phyloP scores from a whole-genome alignment of 2,329 filamentous ascomycete genomes.

The Periconia digitata region DNA sequence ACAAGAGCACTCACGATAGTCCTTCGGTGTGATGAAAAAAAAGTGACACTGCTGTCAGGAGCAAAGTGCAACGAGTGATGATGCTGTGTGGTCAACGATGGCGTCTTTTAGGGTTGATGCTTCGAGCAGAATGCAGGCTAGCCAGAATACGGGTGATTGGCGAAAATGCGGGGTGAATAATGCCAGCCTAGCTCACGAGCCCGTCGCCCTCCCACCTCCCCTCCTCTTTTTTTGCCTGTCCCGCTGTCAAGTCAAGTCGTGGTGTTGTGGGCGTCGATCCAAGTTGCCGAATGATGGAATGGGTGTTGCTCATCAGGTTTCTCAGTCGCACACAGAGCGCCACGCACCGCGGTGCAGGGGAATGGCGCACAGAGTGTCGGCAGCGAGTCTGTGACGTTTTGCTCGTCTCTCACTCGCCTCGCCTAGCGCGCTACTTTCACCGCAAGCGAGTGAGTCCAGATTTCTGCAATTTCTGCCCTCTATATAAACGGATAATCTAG shows the following conservation, averaged over 20 bases:
- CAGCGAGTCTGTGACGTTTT: no score
- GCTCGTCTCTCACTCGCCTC: neutral
- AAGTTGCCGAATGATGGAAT: no score
- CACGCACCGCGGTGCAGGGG: no score
- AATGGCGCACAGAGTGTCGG: no score
- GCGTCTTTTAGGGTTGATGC: neutral
- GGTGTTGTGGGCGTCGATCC: no score
- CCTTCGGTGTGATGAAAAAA: neutral
- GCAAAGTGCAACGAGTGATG: no score
- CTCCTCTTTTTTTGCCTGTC: neutral
- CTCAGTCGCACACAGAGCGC: no score
- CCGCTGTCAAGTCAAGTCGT: no score
- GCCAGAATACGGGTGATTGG: neutral
- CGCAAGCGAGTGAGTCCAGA: no score
- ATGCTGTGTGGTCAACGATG: neutral
- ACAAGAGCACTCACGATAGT: no score
- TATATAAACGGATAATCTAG: constrained; percentile 23
- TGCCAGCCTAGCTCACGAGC: neutral
- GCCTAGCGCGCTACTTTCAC: neutral
- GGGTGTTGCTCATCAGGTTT: no score
- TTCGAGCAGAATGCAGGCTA: neutral
- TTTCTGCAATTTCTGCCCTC: neutral
- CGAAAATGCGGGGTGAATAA: neutral
- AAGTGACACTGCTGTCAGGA: neutral
- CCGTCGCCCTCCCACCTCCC: neutral